A percentile compares a stretch with the other conserved stretches of the same genome.
These are phyloP conservation scores for Cylindricascospora bacillispora DNA, from an alignment of 1,139 yeast genomes.

Conservation along the genomic window DNA sequence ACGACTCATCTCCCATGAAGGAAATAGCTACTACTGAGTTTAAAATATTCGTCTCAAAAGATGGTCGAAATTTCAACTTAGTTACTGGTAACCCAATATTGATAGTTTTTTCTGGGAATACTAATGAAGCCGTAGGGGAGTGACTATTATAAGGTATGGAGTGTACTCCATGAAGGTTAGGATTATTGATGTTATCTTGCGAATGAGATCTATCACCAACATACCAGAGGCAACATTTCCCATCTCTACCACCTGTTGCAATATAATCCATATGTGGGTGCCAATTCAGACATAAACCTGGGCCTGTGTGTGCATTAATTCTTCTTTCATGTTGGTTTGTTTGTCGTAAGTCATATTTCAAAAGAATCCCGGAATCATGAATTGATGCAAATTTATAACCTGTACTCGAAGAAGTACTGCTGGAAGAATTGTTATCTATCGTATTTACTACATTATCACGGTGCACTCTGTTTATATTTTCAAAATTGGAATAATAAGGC, in stretches of 20 bases:
- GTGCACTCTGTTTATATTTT: constrained; percentile 3
- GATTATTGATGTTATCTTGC: constrained; percentile 15
- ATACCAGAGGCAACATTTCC: constrained; percentile 26
- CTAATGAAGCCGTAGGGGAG: constrained; percentile 18
- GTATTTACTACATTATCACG: constrained; percentile 4
- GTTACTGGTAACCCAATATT: constrained; percentile 50
- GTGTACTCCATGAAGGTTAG: constrained; percentile 1
- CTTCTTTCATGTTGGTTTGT: constrained; percentile 49
- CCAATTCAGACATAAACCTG: constrained; percentile 80
- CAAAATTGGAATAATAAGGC: constrained; percentile 18
- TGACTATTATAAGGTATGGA: constrained; percentile 8
- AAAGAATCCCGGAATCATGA: constrained; percentile 81
- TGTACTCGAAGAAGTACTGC: constrained; percentile 16
- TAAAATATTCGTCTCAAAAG: constrained; percentile 29
- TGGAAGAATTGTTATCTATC: constrained; percentile 3
- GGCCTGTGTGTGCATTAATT: constrained; percentile 84
- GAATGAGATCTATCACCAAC: constrained; percentile 20
- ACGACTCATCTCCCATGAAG: constrained; percentile 64
- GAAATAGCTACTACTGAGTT: constrained; percentile 64
- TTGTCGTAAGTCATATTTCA: constrained; percentile 70
- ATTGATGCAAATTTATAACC: constrained; percentile 49
- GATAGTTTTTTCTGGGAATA: constrained; percentile 56
- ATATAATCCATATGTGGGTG: constrained; percentile 76
- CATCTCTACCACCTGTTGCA: constrained; percentile 89
- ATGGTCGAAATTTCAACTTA: constrained; percentile 42